Percentiles rank a stretch among this genome's conserved stretches.
Conservation (phyloP, 1,139 yeast genomes). For the Debaryomyces fabryi region DNA sequence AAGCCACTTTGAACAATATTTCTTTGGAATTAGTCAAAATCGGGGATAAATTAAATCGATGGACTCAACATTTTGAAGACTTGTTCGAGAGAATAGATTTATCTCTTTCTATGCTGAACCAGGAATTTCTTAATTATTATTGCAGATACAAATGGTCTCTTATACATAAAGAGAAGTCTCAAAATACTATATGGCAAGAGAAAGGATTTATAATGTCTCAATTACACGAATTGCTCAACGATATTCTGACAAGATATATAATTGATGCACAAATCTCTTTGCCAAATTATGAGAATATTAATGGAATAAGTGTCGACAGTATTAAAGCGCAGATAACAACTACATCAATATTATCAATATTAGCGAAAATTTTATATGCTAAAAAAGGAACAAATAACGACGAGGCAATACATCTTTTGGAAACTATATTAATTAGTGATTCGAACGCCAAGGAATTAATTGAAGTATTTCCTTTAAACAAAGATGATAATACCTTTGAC, state of each 20-base stretch:
- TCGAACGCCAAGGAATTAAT: slow-evolving; percentile 6
- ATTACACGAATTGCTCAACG: slow-evolving; percentile 24
- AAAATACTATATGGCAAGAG: slow-evolving; percentile 32
- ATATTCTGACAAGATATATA: slow-evolving; percentile 7
- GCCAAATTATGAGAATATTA: slow-evolving; percentile 62
- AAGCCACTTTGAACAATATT: slow-evolving; percentile 29
- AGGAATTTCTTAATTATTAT: slow-evolving; percentile 6
- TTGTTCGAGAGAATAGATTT: slow-evolving; percentile 12
- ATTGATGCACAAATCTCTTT: slow-evolving; percentile 15
- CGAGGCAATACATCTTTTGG: slow-evolving; percentile 57
- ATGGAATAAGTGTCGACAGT: slow-evolving; percentile 53
- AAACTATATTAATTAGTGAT: slow-evolving; percentile 46
- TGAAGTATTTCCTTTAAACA: background rate
- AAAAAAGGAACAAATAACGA: slow-evolving; percentile 36
- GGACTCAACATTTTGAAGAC: slow-evolving; percentile 33
- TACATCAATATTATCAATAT: slow-evolving; percentile 64
- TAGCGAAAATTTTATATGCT: slow-evolving; percentile 57
- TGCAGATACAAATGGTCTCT: slow-evolving; percentile 39
- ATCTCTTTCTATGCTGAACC: slow-evolving; percentile 13
- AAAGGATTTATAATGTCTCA: slow-evolving; percentile 29
- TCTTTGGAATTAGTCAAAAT: slow-evolving; percentile 40
- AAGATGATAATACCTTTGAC: slow-evolving; percentile 15
- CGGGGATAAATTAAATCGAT: slow-evolving; percentile 41
- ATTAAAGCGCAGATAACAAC: slow-evolving; percentile 68
- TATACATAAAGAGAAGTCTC: slow-evolving; percentile 34